Percentiles rank a stretch among this genome's conserved stretches.
Evolutionary conservation across 495 filamentous ascomycete species (phyloP).

Genomic region (Hypoxylon crocopeplum): DNA sequence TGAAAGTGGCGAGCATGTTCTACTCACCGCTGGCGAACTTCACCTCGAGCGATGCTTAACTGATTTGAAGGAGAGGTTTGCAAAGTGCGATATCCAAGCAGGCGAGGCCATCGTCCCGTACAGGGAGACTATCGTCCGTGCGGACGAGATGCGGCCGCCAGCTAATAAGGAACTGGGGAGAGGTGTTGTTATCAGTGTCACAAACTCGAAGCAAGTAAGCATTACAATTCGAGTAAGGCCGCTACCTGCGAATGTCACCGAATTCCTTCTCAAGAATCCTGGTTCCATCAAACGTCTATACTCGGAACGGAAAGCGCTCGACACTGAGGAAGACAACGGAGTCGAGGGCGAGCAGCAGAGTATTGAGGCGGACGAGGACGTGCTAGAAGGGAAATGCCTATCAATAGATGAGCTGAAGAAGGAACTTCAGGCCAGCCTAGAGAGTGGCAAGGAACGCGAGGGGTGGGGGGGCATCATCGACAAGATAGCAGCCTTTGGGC

Average conservation of each 20-base stretch:
- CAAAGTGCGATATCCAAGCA: constrained; percentile 92
- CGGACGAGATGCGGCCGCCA: constrained; percentile 87
- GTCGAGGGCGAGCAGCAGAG: constrained; percentile 53
- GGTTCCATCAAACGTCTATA: constrained; percentile 81
- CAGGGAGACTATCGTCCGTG: constrained; percentile 86
- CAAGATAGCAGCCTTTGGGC: constrained; percentile 88
- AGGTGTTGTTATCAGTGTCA: constrained; percentile 75
- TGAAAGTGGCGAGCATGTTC: constrained; percentile 91
- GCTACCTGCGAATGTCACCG: constrained; percentile 77
- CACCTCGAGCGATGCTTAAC: constrained; percentile 95
- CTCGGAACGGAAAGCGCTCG: constrained; percentile 63
- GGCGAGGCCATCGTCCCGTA: constrained; percentile 96
- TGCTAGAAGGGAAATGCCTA: constrained; percentile 61
- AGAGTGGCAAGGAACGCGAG: constrained; percentile 69
- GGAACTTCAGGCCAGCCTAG: constrained; percentile 70
- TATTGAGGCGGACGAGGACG: constrained; percentile 55
- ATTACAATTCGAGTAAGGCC: constrained; percentile 81
- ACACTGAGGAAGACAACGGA: constrained; percentile 42
- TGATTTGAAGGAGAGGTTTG: constrained; percentile 91
- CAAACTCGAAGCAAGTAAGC: constrained; percentile 83
- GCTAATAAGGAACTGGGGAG: constrained; percentile 87
- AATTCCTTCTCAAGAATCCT: constrained; percentile 82
- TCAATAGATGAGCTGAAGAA: constrained; percentile 76
- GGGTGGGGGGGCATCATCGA: constrained; percentile 80
- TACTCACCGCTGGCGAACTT: constrained; percentile 91